A percentile compares a stretch with the other conserved stretches of the same genome.
Conservation (phyloP, 1,139 yeast species). For the Kurtzmaniella quercitrusa region DNA sequence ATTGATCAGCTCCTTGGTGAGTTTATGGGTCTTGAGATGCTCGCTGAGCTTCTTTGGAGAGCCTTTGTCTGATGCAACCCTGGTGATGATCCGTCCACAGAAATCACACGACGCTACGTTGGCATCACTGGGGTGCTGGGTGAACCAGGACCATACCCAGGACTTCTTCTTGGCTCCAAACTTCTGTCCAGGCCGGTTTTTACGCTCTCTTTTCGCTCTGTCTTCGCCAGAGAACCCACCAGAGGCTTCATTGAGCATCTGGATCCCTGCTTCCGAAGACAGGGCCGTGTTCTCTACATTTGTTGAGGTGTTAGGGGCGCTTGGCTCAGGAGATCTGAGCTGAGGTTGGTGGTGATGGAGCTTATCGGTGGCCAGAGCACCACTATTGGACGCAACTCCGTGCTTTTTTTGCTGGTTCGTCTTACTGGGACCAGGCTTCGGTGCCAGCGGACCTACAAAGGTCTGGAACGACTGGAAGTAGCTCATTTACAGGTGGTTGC, state of each 20-base stretch:
- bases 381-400: neutral
- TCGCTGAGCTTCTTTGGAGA: conserved; percentile 57
- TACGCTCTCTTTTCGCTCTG: conserved; percentile 20
- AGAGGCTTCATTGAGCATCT: neutral
- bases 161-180: conserved; percentile 58
- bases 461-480: neutral
- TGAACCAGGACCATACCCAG: conserved; percentile 64
- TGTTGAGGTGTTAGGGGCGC: neutral
- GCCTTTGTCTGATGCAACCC: conserved; percentile 53
- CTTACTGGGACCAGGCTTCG: neutral
- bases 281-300: neutral
- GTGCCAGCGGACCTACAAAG: neutral
- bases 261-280: neutral
- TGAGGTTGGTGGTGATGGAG: conserved; percentile 8
- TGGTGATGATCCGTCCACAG: conserved; percentile 45
- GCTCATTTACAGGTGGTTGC: neutral
- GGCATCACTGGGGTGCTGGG: conserved; percentile 44
- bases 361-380: neutral
- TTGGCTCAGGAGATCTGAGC: conserved; percentile 19
- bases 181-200: conserved; percentile 46
- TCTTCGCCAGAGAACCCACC: neutral
- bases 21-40: conserved; percentile 53
- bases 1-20: conserved; percentile 34
- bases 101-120: conserved; percentile 52
- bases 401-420: neutral